Conservation (phyloP, 1,284 basidiomycete species). For the Takashimella koratensis region DNA sequence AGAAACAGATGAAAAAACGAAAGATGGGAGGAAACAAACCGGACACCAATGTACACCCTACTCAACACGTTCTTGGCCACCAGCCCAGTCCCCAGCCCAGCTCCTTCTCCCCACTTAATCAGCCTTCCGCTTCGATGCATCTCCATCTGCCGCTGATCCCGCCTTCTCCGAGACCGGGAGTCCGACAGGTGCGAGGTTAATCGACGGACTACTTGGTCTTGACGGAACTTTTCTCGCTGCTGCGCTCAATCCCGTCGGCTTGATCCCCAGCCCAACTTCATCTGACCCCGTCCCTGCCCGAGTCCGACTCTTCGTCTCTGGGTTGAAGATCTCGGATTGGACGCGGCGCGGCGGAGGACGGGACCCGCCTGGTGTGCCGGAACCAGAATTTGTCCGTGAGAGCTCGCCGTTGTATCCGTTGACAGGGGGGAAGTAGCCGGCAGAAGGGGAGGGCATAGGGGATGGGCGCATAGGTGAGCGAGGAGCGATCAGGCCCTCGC, state of each 20-base stretch:
- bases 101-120: not conserved
- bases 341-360: not conserved
- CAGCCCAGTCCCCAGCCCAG: no score
- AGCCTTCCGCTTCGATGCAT: not conserved
- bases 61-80: no score
- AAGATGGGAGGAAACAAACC: no score
- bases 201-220: not conserved
- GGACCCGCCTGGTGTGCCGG: not conserved
- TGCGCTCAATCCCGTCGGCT: not conserved
- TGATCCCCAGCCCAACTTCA: not conserved
- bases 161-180: not conserved
- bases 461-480: conserved; percentile 48
- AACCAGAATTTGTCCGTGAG: not conserved
- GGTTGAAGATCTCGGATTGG: not conserved
- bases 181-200: not conserved
- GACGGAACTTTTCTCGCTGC: not conserved
- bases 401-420: not conserved
- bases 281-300: not conserved
- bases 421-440: not conserved
- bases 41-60: no score
- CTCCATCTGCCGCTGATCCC: not conserved
- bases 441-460: conserved; percentile 31
- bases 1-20: no score
- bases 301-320: not conserved
- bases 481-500: conserved; percentile 63